Evolutionary conservation across 2,329 filamentous ascomycete species (phyloP), one percentile per base, ranked within the genome.

Genomic region (Pezizomycotina sp.): DNA sequence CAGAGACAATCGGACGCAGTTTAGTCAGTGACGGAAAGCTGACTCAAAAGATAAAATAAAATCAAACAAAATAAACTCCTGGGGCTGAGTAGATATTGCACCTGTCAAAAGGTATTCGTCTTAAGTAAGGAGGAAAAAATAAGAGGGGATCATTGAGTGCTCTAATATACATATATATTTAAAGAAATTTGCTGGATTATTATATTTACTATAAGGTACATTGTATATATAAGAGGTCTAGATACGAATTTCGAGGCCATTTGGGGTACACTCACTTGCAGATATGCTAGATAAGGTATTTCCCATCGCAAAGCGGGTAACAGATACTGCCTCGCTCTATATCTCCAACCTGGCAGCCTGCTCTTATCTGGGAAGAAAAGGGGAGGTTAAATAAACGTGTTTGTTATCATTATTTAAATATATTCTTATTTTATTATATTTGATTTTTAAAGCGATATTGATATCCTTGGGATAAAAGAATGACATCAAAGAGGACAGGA

Each of bases 241-340:
- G 40, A 34, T 34, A 39, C 12, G 6, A 33, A 27, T 8, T 24
- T 3, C 16, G 21, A 7, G 23, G 31, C 23, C 6, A 27, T 9
- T 5, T 8, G 25, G 19, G 29, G 10, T 22, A 20, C 28, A 30
- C 44, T 15, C 33, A 48, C 68, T 65, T 98, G 89, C 53, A 92
- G 62, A 61, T 71, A 76, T 38, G 86, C 86, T 12, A 98, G 73
- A 58, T 92, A 89, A 1, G 84, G 86, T 19, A 89, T 98, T 62
- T 98, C 89, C 76, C 77, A 84, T 56, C 89, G 75, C 37, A 95
- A 74, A 40, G 95, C 66, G 45, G 86, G 86, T 41, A 98, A 74
- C 40, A 86, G 65, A 50, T 63, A 64, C 57, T 92, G 77, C 56
- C 89, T 81, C 49, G 92, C 60, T 45, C 64, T 62, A 62, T 93